Conservation (phyloP, 805 yeast species). For the Candida tallmaniae region DNA sequence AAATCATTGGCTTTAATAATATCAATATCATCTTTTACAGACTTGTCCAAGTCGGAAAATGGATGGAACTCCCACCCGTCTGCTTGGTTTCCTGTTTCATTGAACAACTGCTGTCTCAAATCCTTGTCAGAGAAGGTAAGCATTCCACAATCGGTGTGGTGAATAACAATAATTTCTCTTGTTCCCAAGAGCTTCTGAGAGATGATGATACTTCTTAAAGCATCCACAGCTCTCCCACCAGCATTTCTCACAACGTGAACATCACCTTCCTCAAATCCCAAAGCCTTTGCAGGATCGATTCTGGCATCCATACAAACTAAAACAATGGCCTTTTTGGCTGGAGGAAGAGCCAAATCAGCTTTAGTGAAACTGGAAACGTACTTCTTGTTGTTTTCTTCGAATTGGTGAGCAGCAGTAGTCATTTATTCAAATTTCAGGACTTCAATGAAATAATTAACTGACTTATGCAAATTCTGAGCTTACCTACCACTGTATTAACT, state of each 20-base stretch:
- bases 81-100: slow-evolving; percentile 24
- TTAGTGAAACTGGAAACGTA: slow-evolving; percentile 21
- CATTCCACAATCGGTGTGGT: slow-evolving; percentile 45
- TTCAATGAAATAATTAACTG: too few species aligned
- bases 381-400: slow-evolving; percentile 19
- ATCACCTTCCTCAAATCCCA: slow-evolving; percentile 37
- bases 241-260: slow-evolving; percentile 43
- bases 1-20: slow-evolving; percentile 23
- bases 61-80: slow-evolving; percentile 33
- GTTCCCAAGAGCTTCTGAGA: slow-evolving; percentile 39
- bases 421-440: too few species aligned
- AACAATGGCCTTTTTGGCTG: slow-evolving; percentile 30
- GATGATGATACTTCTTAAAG: slow-evolving; percentile 34
- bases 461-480: too few species aligned
- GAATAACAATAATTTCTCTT: slow-evolving; percentile 34
- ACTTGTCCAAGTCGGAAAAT: slow-evolving; percentile 27
- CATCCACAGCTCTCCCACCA: slow-evolving; percentile 40
- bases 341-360: slow-evolving; percentile 35
- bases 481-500: too few species aligned
- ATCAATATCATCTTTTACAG: slow-evolving; percentile 33
- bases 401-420: slow-evolving; percentile 20
- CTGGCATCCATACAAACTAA: slow-evolving; percentile 41
- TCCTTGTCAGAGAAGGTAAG: slow-evolving; percentile 32
- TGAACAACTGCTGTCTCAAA: slow-evolving; percentile 21
- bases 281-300: slow-evolving; percentile 31